Base-by-base conservation (phyloP, 2,329 filamentous ascomycete genomes). In the Aureobasidium sp. region DNA sequence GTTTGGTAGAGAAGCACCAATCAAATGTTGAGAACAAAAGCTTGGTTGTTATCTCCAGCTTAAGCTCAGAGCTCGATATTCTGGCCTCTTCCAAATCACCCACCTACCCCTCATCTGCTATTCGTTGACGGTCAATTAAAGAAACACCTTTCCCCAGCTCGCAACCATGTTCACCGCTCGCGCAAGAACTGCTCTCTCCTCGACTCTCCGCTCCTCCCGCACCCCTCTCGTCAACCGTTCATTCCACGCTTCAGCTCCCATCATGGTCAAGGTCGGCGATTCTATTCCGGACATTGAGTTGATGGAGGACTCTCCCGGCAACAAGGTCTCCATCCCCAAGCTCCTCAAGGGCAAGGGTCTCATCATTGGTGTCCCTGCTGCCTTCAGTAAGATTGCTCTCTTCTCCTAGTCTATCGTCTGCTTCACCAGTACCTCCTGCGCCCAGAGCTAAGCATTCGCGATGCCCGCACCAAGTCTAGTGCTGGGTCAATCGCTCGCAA, bases 271-370 rank as follows among this genome's bases (percentile, higher is more conserved):
- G 70, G 86, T 86, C 64, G 92, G 92, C 71, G 91, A 97, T 74
- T 77, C 82, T 67, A 81, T 97, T 61, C 94, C 93, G 48, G 78
- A 86, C 75, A 77, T 93, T 63, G 85, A 91, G 66, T 86, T 89
- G 55, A 83, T 96, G 68, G 87, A 97, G 78, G 83, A 84, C 76
- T 91, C 88, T n/a, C 93, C 93, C 0, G 91, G 89, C 64, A 95
- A 91, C 82, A 94, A 92, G 77, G 86, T 97, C 75, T 93, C 90
- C 77, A 82, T 97, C 64, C 85, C 89, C 68, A 83, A 88, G 66
- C 90, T 95, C 78, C 82, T 95, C 66, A 81, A 81, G 66, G 86
- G 84, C 66, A 89, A 90, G 71, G 91, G 89, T 63, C 77, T 97
- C 69, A 87, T 97, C 72, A 83, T 97, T 68, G 91, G 91, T 65